phyloP scores from a whole-genome alignment of 2,329 filamentous ascomycete genomes.

The Orbilia javanica region DNA sequence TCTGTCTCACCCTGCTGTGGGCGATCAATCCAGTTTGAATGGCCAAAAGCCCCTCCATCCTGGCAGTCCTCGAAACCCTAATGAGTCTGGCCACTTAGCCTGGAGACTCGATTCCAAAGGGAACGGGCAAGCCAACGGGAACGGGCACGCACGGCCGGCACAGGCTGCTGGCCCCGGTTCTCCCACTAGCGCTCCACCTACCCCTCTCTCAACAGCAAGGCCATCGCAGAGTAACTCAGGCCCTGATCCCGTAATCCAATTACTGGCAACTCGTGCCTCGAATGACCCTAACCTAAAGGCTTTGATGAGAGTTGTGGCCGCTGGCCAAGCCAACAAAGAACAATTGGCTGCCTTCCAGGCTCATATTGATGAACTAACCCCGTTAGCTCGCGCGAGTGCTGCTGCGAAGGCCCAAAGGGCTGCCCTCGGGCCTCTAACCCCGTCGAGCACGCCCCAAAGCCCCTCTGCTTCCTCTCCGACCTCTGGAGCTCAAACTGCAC shows the following conservation, averaged over 20 bases:
- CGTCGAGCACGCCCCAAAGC: slow-evolving; percentile 29
- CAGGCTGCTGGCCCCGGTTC: not conserved
- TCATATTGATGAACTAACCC: slow-evolving; percentile 82
- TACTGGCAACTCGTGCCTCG: slow-evolving; percentile 80
- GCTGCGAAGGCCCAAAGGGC: slow-evolving; percentile 55
- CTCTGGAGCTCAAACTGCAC: slow-evolving; percentile 32
- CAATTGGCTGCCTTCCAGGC: slow-evolving; percentile 82
- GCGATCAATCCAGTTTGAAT: slow-evolving; percentile 40
- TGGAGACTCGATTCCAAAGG: slow-evolving; percentile 48
- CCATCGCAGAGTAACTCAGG: slow-evolving; percentile 63
- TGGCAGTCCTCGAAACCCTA: slow-evolving; percentile 7
- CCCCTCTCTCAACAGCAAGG: not conserved
- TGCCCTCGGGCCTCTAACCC: slow-evolving; percentile 48
- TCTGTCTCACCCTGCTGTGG: slow-evolving; percentile 50
- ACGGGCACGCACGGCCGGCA: not conserved
- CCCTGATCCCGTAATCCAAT: slow-evolving; percentile 83
- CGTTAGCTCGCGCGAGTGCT: slow-evolving; percentile 57
- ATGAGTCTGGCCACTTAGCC: not conserved
- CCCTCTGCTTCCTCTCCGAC: slow-evolving; percentile 32
- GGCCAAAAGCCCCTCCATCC: slow-evolving; percentile 5
- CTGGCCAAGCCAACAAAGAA: slow-evolving; percentile 77
- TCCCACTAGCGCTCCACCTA: not conserved
- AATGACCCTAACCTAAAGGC: slow-evolving; percentile 79
- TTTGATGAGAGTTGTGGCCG: slow-evolving; percentile 85
- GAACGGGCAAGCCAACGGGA: slow-evolving; percentile 26